A percentile compares a stretch with the other conserved stretches of the same genome.
Conservation (phyloP, 2,329 filamentous ascomycete species). For the Pseudocercospora vitis region DNA sequence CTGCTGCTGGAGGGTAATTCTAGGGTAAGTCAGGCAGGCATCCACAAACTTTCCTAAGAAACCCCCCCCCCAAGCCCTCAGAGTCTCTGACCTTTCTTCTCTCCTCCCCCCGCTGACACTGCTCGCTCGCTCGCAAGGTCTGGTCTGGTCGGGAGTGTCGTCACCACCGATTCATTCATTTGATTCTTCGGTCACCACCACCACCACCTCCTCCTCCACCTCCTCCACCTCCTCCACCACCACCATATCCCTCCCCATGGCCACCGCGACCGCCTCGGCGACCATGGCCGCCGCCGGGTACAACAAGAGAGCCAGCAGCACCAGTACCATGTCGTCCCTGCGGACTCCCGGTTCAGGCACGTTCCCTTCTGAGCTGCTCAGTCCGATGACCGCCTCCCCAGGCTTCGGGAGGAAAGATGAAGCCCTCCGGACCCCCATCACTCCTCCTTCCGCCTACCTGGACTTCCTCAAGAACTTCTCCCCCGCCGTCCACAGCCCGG, state of each 20-base stretch:
- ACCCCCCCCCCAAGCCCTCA: constrained; percentile 20
- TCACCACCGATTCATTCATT: constrained; percentile 35
- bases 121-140: too few relatives aligned
- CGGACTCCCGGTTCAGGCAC: constrained; percentile 62
- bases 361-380: constrained; percentile 56
- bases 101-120: constrained; percentile 29
- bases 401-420: constrained; percentile 68
- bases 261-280: constrained; percentile 35
- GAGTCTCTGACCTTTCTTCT: constrained; percentile 18
- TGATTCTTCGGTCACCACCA: constrained; percentile 33
- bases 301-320: constrained; percentile 35
- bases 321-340: constrained; percentile 39
- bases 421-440: constrained; percentile 78
- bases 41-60: too few relatives aligned
- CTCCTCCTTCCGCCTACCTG: constrained; percentile 83
- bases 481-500: constrained; percentile 67
- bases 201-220: too few relatives aligned
- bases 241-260: constrained; percentile 30
- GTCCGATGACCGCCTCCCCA: constrained; percentile 64
- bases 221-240: constrained; percentile 31
- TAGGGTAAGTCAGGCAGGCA: too few relatives aligned
- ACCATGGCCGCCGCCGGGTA: constrained; percentile 39
- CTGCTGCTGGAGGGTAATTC: too few relatives aligned
- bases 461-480: constrained; percentile 87
- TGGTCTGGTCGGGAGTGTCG: constrained; percentile 29